These are phyloP conservation scores for Neurospora tetraspora DNA, from an alignment of 495 filamentous ascomycete species.

Conservation along the genomic window DNA sequence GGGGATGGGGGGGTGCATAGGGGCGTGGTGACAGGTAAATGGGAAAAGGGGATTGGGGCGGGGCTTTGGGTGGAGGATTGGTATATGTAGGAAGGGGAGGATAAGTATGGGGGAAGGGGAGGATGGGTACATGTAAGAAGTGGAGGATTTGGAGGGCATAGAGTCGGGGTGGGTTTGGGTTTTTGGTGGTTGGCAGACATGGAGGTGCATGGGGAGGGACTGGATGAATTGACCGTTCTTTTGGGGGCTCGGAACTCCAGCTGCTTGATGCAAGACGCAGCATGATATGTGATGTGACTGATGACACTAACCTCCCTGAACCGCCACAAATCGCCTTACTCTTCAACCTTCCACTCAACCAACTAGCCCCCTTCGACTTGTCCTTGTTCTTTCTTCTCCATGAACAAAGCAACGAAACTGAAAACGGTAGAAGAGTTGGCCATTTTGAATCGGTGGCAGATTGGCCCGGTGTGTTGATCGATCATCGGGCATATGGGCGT, in stretches of 20 bases:
- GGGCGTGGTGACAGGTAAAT: not conserved
- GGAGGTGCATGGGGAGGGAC: not conserved
- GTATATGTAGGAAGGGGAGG: too few relatives aligned
- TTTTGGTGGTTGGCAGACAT: not conserved
- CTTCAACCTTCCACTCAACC: not conserved
- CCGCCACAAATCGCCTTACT: not conserved
- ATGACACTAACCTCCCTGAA: not conserved
- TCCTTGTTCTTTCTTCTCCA: too few relatives aligned
- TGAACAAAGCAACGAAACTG: too few relatives aligned
- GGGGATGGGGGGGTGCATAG: not conserved
- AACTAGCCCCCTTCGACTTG: not conserved
- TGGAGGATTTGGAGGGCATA: not conserved
- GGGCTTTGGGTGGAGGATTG: too few relatives aligned
- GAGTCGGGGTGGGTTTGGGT: not conserved
- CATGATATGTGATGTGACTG: not conserved
- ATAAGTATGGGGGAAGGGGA: too few relatives aligned
- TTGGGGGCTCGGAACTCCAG: not conserved
- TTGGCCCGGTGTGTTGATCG: too few relatives aligned
- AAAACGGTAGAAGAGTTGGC: too few relatives aligned
- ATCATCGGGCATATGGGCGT: too few relatives aligned
- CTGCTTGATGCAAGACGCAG: not conserved
- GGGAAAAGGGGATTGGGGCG: too few relatives aligned
- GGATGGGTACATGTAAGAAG: not conserved
- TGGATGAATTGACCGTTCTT: not conserved
- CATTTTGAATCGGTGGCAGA: too few relatives aligned